Conservation (phyloP, 768 basidiomycete genomes). For the Pisolithus marmoratus region DNA sequence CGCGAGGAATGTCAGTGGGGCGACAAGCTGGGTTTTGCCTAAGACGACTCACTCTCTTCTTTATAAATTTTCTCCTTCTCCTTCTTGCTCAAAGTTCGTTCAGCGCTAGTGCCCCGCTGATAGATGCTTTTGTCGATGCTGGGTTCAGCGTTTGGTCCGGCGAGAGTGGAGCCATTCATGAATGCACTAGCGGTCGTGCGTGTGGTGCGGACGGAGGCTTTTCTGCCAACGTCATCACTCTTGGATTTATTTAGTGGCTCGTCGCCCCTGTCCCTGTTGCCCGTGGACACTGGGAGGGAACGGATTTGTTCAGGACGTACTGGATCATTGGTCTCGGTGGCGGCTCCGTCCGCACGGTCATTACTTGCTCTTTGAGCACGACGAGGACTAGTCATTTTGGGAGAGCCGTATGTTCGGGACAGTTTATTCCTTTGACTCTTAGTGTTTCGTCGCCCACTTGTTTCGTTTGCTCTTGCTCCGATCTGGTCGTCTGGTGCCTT, state of each 20-base stretch:
- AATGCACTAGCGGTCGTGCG: conserved; percentile 32
- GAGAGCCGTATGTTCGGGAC: not conserved
- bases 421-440: not conserved
- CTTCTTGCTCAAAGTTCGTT: conserved; percentile 41
- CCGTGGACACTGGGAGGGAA: conserved; percentile 19
- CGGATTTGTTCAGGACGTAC: conserved; percentile 1
- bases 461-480: not conserved
- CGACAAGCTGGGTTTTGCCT: not conserved
- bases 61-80: conserved; percentile 49
- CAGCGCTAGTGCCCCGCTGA: conserved; percentile 41
- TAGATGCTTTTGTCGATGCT: conserved; percentile 36
- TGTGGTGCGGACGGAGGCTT: conserved; percentile 18
- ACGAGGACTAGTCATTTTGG: not conserved
- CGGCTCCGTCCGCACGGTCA: no score
- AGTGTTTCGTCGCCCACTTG: conserved; percentile 1
- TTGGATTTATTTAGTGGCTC: not conserved
- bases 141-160: conserved; percentile 41
- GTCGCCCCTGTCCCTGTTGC: conserved; percentile 2
- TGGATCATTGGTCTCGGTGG: not conserved
- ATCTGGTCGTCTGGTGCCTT: not conserved
- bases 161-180: conserved; percentile 49
- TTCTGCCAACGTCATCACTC: conserved; percentile 8
- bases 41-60: conserved; percentile 40
- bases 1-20: not conserved
- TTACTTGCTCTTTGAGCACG: not conserved